Conservation (phyloP, 1,284 basidiomycete species). For the Cerioporus squamosus region DNA sequence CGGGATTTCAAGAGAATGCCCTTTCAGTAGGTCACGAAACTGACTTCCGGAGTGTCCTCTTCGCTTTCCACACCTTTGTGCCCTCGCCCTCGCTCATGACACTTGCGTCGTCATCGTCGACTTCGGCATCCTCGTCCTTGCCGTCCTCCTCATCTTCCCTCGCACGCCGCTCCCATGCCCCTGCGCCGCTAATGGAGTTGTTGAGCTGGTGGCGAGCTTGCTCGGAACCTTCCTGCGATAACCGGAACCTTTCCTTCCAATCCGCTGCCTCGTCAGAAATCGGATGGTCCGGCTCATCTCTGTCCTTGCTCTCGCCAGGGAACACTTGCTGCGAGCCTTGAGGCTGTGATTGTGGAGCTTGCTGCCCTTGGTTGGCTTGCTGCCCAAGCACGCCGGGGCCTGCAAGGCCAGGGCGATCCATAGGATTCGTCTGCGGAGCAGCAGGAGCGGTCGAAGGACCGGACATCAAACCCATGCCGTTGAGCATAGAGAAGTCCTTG, state of each 20-base stretch:
- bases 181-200: conserved; percentile 32
- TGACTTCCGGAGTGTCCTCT: conserved; percentile 86
- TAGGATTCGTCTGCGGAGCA: conserved; percentile 44
- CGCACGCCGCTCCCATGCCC: conserved; percentile 45
- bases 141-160: conserved; percentile 58
- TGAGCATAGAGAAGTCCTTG: conserved; percentile 73
- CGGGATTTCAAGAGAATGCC: conserved; percentile 7
- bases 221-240: conserved; percentile 59
- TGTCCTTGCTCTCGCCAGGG: conserved; percentile 42
- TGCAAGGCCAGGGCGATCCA: conserved; percentile 56
- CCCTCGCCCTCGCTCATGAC: conserved; percentile 69
- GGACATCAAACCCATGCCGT: conserved; percentile 58
- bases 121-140: conserved; percentile 45
- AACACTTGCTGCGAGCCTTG: conserved; percentile 26
- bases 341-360: conserved; percentile 29
- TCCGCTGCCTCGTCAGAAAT: conserved; percentile 80
- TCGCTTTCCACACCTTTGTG: conserved; percentile 81
- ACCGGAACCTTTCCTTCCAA: conserved; percentile 79
- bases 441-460: conserved; percentile 54
- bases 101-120: conserved; percentile 58
- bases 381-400: conserved; percentile 44
- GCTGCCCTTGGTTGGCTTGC: conserved; percentile 40
- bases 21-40: conserved; percentile 39
- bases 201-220: conserved; percentile 38
- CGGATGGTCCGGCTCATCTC: conserved; percentile 58